phyloP scores from a whole-genome alignment of 2,329 filamentous ascomycete species.

The Aschersonia sp. region DNA sequence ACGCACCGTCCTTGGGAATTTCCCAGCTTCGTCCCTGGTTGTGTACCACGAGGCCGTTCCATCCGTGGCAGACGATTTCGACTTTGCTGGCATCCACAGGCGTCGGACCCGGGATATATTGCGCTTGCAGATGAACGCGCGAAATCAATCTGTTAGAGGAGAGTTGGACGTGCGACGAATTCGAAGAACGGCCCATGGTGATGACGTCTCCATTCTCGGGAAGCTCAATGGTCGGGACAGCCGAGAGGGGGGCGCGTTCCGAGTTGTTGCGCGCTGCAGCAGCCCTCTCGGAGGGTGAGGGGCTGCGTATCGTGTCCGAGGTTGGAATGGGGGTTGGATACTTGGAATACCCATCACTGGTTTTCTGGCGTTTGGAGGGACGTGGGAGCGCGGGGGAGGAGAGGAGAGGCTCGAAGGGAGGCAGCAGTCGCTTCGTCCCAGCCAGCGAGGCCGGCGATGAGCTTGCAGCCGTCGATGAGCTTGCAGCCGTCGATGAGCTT shows the following conservation, averaged over 20 bases:
- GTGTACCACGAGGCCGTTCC: constrained; percentile 90
- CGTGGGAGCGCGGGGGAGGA: constrained; percentile 61
- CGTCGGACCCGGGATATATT: constrained; percentile 57
- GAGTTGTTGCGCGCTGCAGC: constrained; percentile 44
- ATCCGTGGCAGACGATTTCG: constrained; percentile 82
- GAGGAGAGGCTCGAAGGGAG: constrained; percentile 66
- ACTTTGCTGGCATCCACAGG: constrained; percentile 61
- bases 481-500: not conserved
- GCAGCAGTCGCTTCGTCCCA: constrained; percentile 52
- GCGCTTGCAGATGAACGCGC: constrained; percentile 79
- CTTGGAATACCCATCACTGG: constrained; percentile 30
- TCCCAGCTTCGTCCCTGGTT: constrained; percentile 82
- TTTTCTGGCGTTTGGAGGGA: constrained; percentile 49
- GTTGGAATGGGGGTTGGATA: constrained; percentile 93
- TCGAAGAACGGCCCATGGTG: constrained; percentile 84
- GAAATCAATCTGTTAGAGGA: constrained; percentile 87
- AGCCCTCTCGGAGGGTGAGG: constrained; percentile 47
- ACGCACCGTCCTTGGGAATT: constrained; percentile 73
- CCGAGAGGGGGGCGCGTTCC: constrained; percentile 69
- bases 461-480: not conserved
- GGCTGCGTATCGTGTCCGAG: constrained; percentile 79
- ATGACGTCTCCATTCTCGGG: constrained; percentile 68
- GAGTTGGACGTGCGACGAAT: constrained; percentile 88
- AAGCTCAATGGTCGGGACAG: constrained; percentile 71
- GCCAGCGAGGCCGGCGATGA: constrained; percentile 10